phyloP scores from a whole-genome alignment of 2,329 filamentous ascomycete species.

The Diaporthe caulivora region DNA sequence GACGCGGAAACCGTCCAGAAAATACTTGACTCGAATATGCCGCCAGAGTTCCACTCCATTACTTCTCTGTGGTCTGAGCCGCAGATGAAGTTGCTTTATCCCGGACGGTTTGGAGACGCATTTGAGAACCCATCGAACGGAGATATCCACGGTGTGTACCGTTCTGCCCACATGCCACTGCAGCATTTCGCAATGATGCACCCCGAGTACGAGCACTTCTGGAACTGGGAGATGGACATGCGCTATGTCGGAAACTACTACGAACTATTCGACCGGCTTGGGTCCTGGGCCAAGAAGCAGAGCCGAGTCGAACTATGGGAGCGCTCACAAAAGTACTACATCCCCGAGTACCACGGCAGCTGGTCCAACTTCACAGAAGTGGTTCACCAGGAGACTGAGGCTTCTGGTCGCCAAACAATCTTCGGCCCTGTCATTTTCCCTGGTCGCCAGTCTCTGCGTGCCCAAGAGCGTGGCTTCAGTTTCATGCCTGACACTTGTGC shows the following conservation, averaged over 20 bases:
- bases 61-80: conserved; percentile 87
- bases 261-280: conserved; percentile 78
- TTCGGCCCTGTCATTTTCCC: conserved; percentile 75
- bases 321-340: conserved; percentile 81
- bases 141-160: conserved; percentile 77
- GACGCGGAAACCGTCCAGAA: conserved; percentile 80
- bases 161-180: conserved; percentile 72
- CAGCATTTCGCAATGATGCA: conserved; percentile 74
- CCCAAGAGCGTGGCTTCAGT: conserved; percentile 65
- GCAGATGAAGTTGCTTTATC: conserved; percentile 85
- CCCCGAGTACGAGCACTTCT: conserved; percentile 75
- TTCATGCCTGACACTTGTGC: conserved; percentile 68
- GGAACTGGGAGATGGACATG: conserved; percentile 80
- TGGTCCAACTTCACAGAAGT: conserved; percentile 79
- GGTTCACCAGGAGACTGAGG: conserved; percentile 71
- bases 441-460: conserved; percentile 59
- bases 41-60: conserved; percentile 82
- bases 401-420: conserved; percentile 66
- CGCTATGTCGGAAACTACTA: conserved; percentile 76
- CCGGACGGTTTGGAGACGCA: conserved; percentile 76
- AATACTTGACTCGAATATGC: conserved; percentile 76
- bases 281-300: conserved; percentile 75
- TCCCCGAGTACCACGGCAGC: conserved; percentile 75
- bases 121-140: conserved; percentile 69
- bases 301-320: conserved; percentile 83